Percentiles rank a stretch among this genome's conserved stretches.
These are phyloP conservation scores for Coelastrella sp. DNA, from an alignment of 139 green algal species.

Conservation along the genomic window DNA sequence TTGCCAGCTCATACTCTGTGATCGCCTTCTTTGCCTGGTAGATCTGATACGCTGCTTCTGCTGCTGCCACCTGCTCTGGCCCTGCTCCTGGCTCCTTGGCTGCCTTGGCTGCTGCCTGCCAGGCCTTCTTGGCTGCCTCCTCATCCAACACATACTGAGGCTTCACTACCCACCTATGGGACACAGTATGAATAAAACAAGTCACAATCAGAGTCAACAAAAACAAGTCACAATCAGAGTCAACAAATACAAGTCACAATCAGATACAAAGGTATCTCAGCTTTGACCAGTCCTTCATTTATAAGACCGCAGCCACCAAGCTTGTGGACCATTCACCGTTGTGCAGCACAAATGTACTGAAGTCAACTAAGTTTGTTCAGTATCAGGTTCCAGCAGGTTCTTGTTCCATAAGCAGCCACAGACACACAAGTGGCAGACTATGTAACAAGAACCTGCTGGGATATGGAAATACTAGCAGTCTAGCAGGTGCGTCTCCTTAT, in stretches of 20 bases:
- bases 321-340: no score
- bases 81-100: constrained; percentile 2
- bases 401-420: no score
- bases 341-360: no score
- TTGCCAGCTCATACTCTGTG: neutral
- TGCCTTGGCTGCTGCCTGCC: constrained; percentile 6
- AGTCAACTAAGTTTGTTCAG: no score
- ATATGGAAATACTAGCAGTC: neutral
- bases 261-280: neutral
- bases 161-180: constrained; percentile 35
- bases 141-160: constrained; percentile 7
- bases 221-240: neutral
- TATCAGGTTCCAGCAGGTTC: neutral
- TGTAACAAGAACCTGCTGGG: neutral
- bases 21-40: neutral
- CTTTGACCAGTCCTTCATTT: neutral
- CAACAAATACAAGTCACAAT: neutral
- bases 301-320: neutral
- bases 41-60: neutral
- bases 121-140: neutral
- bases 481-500: no score
- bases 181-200: neutral
- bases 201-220: neutral
- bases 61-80: neutral
- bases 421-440: no score